Conservation (phyloP, 2,329 filamentous ascomycete species). For the Fusarium verticillioides region DNA sequence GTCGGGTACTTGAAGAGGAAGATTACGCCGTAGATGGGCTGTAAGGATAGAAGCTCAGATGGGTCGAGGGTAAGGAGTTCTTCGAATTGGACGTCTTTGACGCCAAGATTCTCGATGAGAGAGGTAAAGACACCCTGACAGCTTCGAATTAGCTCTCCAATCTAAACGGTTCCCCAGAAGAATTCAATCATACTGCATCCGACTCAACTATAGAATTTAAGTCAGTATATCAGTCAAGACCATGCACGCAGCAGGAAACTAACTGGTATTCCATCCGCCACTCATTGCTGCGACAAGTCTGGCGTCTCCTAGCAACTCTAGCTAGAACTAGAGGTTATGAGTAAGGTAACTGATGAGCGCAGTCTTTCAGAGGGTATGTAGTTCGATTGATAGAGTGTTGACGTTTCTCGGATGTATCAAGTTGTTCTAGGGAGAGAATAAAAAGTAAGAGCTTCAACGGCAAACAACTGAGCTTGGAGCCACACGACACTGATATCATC, state of each 20-base stretch:
- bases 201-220: constrained; percentile 74
- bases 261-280: constrained; percentile 94
- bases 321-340: neutral
- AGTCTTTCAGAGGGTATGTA: neutral
- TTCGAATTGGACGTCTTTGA: constrained; percentile 95
- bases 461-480: constrained; percentile 23
- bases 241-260: constrained; percentile 42
- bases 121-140: constrained; percentile 92
- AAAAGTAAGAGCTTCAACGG: constrained; percentile 23
- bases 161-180: neutral
- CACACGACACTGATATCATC: constrained; percentile 43
- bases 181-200: constrained; percentile 83
- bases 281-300: constrained; percentile 62
- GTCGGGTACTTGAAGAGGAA: constrained; percentile 98
- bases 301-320: neutral
- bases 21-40: constrained; percentile 92
- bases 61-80: constrained; percentile 92
- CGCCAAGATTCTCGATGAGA: constrained; percentile 89
- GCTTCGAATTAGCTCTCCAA: constrained; percentile 1
- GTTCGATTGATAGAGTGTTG: neutral
- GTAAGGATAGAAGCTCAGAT: constrained; percentile 74
- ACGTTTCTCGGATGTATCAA: neutral
- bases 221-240: constrained; percentile 10
- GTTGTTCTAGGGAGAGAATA: neutral
- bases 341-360: neutral